Base-by-base conservation (phyloP, 306 rosid genomes). In the Geum urbanum region DNA sequence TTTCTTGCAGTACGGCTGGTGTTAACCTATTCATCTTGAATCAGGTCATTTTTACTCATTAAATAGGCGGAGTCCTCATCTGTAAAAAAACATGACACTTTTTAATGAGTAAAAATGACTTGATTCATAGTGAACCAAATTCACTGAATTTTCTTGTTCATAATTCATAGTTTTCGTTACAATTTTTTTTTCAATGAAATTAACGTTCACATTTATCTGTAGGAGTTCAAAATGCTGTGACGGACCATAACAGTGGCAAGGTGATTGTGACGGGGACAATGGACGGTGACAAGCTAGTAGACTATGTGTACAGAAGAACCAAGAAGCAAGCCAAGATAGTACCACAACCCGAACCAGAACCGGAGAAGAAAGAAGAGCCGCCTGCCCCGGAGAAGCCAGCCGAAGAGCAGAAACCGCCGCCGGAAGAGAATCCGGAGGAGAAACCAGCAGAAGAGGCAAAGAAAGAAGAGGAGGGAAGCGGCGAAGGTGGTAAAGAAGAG, bases 201-300 rank as follows among this genome's bases (percentile, higher is more conserved):
- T 55, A 55, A 55, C 15, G 6, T 13, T 49, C 18, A 8, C 9
- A 3, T 58, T 73, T 37, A 58, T 70, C 1, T 76, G 64, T 37
- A 89, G 98, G 98, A 56, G 96, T 92, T 48, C 98, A 90, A 82
- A 86, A 81, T 43, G 90, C 88, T n/a, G 76, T 24, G 63, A 88
- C 98, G 50, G 96, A 90, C 69, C 72, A 86, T 2, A 78, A 75
- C 43, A 85, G 87, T 35, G 96, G 96, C 53, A 92, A 88, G 79
- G 96, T 92, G 60, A 69, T 49, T 1, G 96, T 90, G 72, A 90
- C 84, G 10, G 96, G 98, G 16, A 90, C 90, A 4, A 92, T 92
- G 96, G 92, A 92, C 74, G 96, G 80, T 64, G 74, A 86, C 65
- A 86, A 88, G 82, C 87, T 92, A 52, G 98, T 92, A 16, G 96